Conservation (phyloP, 2,329 filamentous ascomycete species). For the Talaromyces piceae region DNA sequence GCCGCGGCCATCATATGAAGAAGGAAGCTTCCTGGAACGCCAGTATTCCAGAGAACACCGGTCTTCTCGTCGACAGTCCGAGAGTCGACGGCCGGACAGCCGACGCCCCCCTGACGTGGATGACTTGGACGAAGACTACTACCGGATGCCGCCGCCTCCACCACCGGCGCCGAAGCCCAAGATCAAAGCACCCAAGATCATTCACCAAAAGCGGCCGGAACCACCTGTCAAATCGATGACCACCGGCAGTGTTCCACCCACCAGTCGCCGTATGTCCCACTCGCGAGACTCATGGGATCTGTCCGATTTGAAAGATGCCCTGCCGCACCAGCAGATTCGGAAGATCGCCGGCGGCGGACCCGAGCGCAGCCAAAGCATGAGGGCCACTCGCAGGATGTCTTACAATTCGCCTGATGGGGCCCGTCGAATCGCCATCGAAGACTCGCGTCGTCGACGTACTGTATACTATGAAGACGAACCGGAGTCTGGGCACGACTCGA, state of each 20-base stretch:
- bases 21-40: conserved; percentile 23
- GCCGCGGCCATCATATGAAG: conserved; percentile 23
- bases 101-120: conserved; percentile 12
- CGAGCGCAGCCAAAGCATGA: conserved; percentile 28
- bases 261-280: conserved; percentile 23
- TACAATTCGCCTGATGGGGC: conserved; percentile 27
- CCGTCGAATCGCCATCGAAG: conserved; percentile 28
- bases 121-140: conserved; percentile 34
- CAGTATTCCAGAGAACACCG: conserved; percentile 23
- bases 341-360: conserved; percentile 22
- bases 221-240: conserved; percentile 25
- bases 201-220: conserved; percentile 30
- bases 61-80: conserved; percentile 18
- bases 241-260: conserved; percentile 18
- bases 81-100: conserved; percentile 14
- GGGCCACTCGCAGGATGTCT: conserved; percentile 21
- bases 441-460: conserved; percentile 26
- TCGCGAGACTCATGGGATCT: conserved; percentile 24
- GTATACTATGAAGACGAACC: conserved; percentile 23
- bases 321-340: conserved; percentile 25
- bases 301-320: conserved; percentile 23
- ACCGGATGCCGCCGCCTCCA: conserved; percentile 37
- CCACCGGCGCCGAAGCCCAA: conserved; percentile 17
- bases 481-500: not conserved
- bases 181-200: conserved; percentile 25